Conservation (phyloP, 176 grass and related monocot species). For the Saccharum spontaneum region DNA sequence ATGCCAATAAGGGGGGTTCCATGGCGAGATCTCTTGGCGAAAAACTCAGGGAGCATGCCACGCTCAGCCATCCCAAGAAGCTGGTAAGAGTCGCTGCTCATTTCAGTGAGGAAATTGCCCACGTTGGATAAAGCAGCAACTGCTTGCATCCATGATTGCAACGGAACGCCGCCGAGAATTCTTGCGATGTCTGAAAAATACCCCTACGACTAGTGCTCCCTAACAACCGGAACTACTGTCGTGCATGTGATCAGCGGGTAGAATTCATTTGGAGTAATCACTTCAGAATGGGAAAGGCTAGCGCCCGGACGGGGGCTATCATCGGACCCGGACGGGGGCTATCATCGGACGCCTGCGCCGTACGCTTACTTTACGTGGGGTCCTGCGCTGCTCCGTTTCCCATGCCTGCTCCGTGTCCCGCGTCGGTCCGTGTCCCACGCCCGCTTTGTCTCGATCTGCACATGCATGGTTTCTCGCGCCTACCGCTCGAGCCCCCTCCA, state of each 20-base stretch:
- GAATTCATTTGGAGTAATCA: too few relatives aligned
- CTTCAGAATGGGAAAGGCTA: too few relatives aligned
- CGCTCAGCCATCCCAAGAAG: conserved; percentile 84
- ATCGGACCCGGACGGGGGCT: too few relatives aligned
- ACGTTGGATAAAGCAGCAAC: conserved; percentile 80
- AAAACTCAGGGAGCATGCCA: conserved; percentile 75
- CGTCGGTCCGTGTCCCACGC: too few relatives aligned
- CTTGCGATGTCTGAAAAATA: conserved; percentile 72
- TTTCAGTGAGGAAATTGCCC: conserved; percentile 87
- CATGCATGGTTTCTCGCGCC: too few relatives aligned
- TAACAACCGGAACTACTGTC: conserved; percentile 60
- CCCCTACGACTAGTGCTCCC: conserved; percentile 71
- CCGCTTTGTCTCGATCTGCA: too few relatives aligned
- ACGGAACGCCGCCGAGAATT: conserved; percentile 64
- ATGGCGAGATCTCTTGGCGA: conserved; percentile 53
- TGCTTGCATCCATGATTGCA: conserved; percentile 64
- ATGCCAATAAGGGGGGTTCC: conserved; percentile 80
- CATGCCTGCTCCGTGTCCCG: too few relatives aligned
- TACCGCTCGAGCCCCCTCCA: too few relatives aligned
- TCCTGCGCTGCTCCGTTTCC: too few relatives aligned
- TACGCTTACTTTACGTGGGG: too few relatives aligned
- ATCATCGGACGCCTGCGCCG: too few relatives aligned
- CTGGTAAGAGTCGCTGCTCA: conserved; percentile 92
- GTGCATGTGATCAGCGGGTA: conserved; percentile 77
- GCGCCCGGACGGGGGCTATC: too few relatives aligned